Evolutionary conservation across 108 stramenopile genomes (phyloP).

Genomic region (Licmophora abbreviata): DNA sequence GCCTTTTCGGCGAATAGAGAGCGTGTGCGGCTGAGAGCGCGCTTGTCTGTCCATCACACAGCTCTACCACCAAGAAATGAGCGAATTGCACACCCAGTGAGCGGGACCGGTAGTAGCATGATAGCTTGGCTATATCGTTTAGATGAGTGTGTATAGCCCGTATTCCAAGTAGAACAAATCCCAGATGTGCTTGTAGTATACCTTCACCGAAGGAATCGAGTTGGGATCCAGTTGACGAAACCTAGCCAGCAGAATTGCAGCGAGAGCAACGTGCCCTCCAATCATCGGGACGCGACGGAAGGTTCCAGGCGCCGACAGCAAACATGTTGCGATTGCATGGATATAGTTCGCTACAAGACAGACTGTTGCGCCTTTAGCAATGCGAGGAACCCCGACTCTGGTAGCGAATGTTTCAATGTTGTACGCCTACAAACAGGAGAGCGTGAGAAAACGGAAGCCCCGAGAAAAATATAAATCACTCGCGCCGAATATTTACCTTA

Average conservation of each 20-base stretch:
- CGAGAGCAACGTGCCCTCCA: conserved; percentile 75
- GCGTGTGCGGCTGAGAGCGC: too few relatives aligned
- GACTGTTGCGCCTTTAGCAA: conserved; percentile 75
- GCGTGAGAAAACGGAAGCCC: background rate
- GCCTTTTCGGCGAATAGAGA: too few relatives aligned
- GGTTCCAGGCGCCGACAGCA: conserved; percentile 47
- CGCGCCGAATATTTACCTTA: conserved; percentile 36
- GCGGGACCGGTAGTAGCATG: too few relatives aligned
- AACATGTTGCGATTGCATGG: conserved; percentile 76
- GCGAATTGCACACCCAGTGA: too few relatives aligned
- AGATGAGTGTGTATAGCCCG: conserved; percentile 89
- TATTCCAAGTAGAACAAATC: conserved; percentile 96
- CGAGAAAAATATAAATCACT: background rate
- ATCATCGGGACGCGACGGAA: conserved; percentile 86
- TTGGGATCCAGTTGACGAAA: conserved; percentile 72
- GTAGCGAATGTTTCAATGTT: conserved; percentile 88
- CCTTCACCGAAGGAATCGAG: conserved; percentile 73
- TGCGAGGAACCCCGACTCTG: conserved; percentile 68
- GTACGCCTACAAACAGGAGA: conserved; percentile 33
- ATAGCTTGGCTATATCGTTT: conserved; percentile 10
- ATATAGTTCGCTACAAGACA: conserved; percentile 81
- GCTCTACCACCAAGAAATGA: too few relatives aligned
- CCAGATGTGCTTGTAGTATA: conserved; percentile 95
- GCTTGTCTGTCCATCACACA: too few relatives aligned
- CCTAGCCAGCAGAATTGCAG: conserved; percentile 39